Conservation (phyloP, 345 rosid genomes). For the Dimocarpus longan region DNA sequence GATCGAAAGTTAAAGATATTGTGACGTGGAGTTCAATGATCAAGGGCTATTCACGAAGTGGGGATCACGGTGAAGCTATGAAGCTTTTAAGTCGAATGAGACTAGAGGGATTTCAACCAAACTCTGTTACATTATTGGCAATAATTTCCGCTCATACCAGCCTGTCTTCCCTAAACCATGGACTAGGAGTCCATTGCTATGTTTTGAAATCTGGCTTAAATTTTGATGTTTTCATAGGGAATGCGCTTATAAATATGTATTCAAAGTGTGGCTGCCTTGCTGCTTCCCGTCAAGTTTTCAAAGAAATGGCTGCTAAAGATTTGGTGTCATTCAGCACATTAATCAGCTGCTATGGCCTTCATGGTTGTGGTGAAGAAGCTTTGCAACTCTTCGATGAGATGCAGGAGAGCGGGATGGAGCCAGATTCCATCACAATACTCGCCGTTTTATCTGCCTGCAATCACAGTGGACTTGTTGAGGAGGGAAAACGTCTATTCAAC, state of each 20-base stretch:
- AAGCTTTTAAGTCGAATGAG: slow-evolving; percentile 47
- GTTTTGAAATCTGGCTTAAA: slow-evolving; percentile 43
- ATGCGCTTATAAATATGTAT: slow-evolving; percentile 63
- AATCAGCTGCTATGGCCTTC: slow-evolving; percentile 52
- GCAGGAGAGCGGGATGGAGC: slow-evolving; percentile 35
- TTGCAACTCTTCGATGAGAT: slow-evolving; percentile 45
- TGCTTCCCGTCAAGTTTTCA: slow-evolving; percentile 42
- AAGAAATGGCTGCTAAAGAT: slow-evolving; percentile 47
- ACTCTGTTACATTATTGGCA: slow-evolving; percentile 55
- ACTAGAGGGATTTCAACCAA: slow-evolving; percentile 42
- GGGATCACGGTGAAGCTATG: slow-evolving; percentile 43
- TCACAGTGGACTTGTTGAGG: slow-evolving; percentile 51
- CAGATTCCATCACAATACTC: slow-evolving; percentile 48
- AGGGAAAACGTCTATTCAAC: slow-evolving; percentile 47
- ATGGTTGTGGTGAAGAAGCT: slow-evolving; percentile 60
- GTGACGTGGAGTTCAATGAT: slow-evolving; percentile 63
- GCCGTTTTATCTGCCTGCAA: slow-evolving; percentile 60
- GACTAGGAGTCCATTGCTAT: slow-evolving; percentile 43
- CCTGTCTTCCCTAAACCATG: slow-evolving; percentile 34
- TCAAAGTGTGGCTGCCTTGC: slow-evolving; percentile 53
- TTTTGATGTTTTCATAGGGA: slow-evolving; percentile 35
- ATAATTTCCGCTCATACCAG: slow-evolving; percentile 49
- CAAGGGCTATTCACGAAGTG: slow-evolving; percentile 38
- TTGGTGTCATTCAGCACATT: slow-evolving; percentile 58
- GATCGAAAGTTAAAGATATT: slow-evolving; percentile 47